Evolutionary conservation across 2,329 filamentous ascomycete species (phyloP).

Genomic region (Colletotrichum cuscutae): DNA sequence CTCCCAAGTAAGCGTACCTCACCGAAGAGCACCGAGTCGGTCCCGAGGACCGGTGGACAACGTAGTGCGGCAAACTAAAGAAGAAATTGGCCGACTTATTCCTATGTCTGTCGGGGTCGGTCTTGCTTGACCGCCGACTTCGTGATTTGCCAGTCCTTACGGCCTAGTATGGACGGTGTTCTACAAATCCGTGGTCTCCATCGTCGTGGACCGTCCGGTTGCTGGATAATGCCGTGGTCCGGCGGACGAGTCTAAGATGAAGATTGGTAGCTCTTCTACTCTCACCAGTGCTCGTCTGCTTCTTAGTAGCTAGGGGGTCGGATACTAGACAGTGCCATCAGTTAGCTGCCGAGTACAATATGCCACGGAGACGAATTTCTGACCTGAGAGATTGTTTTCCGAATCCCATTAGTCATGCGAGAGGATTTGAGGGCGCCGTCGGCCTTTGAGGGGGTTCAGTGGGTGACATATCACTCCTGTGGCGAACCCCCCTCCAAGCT

Average conservation of each 20-base stretch:
- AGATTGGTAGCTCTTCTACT: background rate
- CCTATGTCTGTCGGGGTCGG: background rate
- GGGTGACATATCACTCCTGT: background rate
- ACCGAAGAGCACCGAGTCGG: slow-evolving; percentile 13
- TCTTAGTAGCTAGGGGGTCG: too few relatives aligned
- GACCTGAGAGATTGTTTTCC: too few relatives aligned
- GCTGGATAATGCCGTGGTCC: background rate
- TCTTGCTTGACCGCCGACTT: slow-evolving; percentile 1
- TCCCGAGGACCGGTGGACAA: background rate
- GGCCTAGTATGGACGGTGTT: background rate
- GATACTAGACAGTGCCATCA: background rate
- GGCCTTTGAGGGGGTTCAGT: background rate
- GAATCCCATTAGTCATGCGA: background rate
- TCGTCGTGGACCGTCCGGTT: too few relatives aligned
- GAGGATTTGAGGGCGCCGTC: background rate
- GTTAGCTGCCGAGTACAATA: background rate
- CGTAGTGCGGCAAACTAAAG: background rate
- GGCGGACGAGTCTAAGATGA: background rate
- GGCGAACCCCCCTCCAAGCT: too few relatives aligned
- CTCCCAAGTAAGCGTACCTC: background rate
- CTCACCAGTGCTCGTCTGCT: too few relatives aligned
- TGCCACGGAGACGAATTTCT: background rate
- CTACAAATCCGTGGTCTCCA: background rate
- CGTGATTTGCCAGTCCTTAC: background rate
- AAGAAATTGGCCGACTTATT: background rate